Evolutionary conservation across 2,329 filamentous ascomycete genomes (phyloP).

Genomic region (Ophidiomyces ophidiicola): DNA sequence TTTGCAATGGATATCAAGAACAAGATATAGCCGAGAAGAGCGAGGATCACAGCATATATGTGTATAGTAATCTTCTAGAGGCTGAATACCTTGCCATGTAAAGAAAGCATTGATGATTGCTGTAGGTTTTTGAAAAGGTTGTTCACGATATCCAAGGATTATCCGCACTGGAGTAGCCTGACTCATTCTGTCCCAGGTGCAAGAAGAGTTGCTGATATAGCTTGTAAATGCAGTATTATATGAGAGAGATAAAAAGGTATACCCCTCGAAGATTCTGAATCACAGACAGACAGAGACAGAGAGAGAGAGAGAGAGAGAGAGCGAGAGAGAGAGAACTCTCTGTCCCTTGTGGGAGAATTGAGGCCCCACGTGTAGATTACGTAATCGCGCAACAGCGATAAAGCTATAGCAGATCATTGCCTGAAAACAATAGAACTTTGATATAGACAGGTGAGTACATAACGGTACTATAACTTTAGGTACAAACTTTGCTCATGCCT

Average conservation of each 20-base stretch:
- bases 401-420: no score
- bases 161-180: conserved; percentile 13
- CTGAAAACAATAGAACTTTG: no score
- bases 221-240: conserved; percentile 14
- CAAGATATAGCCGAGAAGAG: conserved; percentile 22
- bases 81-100: conserved; percentile 14
- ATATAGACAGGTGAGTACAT: no score
- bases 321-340: no score
- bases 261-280: conserved; percentile 12
- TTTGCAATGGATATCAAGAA: conserved; percentile 22
- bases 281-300: conserved; percentile 9
- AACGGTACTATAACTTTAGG: no score
- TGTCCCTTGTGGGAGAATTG: no score
- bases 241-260: conserved; percentile 13
- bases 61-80: conserved; percentile 19
- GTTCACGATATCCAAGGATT: conserved; percentile 14
- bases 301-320: no score
- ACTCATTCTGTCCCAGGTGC: conserved; percentile 13
- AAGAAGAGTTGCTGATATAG: conserved; percentile 14
- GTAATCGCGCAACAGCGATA: no score
- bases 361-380: no score
- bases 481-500: no score
- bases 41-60: conserved; percentile 19
- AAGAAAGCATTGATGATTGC: conserved; percentile 14
- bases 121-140: conserved; percentile 13